A percentile compares a stretch with the other conserved stretches of the same genome.
Conservation (phyloP, 2,329 filamentous ascomycete species). For the Ustilaginoidea virens region DNA sequence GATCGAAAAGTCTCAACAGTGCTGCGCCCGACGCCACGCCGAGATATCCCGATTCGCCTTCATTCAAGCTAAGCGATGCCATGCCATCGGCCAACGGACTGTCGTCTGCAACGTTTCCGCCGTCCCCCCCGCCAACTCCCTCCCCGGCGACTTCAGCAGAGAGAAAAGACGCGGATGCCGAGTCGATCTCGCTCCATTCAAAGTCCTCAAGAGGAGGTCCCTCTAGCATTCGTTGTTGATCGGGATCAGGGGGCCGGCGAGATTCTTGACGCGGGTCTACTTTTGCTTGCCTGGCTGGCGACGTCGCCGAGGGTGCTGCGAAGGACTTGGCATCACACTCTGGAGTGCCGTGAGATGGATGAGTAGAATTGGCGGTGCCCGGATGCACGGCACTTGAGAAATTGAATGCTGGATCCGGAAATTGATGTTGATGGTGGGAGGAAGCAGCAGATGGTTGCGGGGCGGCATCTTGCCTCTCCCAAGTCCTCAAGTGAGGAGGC, state of each 20-base stretch:
- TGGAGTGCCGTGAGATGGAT: too few species aligned
- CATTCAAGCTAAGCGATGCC: slow-evolving; percentile 19
- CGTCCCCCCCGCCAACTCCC: too few species aligned
- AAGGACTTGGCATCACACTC: not conserved
- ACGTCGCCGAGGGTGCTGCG: not conserved
- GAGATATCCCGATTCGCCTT: slow-evolving; percentile 26
- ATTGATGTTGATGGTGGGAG: not conserved
- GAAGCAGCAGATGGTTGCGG: not conserved
- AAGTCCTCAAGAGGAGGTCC: slow-evolving; percentile 19
- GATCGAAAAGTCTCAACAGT: slow-evolving; percentile 22
- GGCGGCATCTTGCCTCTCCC: slow-evolving; percentile 6
- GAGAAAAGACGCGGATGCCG: slow-evolving; percentile 11
- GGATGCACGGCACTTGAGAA: slow-evolving; percentile 5
- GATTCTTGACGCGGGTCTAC: not conserved
- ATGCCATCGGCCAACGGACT: slow-evolving; percentile 21
- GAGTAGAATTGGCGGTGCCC: too few species aligned
- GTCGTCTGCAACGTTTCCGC: slow-evolving; percentile 9
- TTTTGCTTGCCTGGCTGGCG: not conserved
- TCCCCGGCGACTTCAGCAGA: too few species aligned
- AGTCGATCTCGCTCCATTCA: slow-evolving; percentile 20
- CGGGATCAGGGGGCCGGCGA: slow-evolving; percentile 2
- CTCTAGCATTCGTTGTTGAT: slow-evolving; percentile 14
- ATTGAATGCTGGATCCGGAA: slow-evolving; percentile 6
- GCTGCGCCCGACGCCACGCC: slow-evolving; percentile 29
- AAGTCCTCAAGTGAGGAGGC: slow-evolving; percentile 11